Percentiles rank a stretch among this genome's conserved stretches.
Conservation (phyloP, 2,329 filamentous ascomycete genomes). For the Fusarium foetens region DNA sequence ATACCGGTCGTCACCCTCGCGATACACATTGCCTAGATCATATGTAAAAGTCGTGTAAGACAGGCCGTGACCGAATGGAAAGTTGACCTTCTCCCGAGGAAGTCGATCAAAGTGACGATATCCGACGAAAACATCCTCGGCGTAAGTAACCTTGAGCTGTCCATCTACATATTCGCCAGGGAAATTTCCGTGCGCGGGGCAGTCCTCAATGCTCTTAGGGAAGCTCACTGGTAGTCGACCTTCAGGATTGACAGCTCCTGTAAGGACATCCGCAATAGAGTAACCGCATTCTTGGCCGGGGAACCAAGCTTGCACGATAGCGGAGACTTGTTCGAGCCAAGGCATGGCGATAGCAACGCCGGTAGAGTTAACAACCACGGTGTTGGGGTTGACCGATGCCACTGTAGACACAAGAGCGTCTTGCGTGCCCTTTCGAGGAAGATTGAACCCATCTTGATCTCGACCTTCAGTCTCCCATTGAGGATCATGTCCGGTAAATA, state of each 20-base stretch:
- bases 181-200: conserved; percentile 72
- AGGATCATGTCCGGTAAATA: conserved; percentile 66
- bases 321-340: conserved; percentile 63
- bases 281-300: conserved; percentile 76
- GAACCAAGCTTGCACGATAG: conserved; percentile 73
- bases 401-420: conserved; percentile 68
- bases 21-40: conserved; percentile 55
- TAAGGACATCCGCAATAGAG: conserved; percentile 72
- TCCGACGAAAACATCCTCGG: conserved; percentile 74
- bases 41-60: conserved; percentile 72
- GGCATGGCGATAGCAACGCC: conserved; percentile 69
- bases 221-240: conserved; percentile 72
- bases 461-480: conserved; percentile 62
- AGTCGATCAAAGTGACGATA: conserved; percentile 73
- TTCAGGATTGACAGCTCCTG: conserved; percentile 70
- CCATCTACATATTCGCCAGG: conserved; percentile 53
- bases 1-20: conserved; percentile 55
- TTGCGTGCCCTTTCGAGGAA: conserved; percentile 63
- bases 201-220: conserved; percentile 67
- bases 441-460: conserved; percentile 75
- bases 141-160: conserved; percentile 62
- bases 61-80: conserved; percentile 73
- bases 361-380: conserved; percentile 70
- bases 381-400: conserved; percentile 65
- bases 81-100: conserved; percentile 63